A percentile compares a stretch with the other conserved stretches of the same genome.
These are phyloP conservation scores for Trichoderma atroviride DNA, from an alignment of 2,329 filamentous ascomycete genomes.

Conservation along the genomic window DNA sequence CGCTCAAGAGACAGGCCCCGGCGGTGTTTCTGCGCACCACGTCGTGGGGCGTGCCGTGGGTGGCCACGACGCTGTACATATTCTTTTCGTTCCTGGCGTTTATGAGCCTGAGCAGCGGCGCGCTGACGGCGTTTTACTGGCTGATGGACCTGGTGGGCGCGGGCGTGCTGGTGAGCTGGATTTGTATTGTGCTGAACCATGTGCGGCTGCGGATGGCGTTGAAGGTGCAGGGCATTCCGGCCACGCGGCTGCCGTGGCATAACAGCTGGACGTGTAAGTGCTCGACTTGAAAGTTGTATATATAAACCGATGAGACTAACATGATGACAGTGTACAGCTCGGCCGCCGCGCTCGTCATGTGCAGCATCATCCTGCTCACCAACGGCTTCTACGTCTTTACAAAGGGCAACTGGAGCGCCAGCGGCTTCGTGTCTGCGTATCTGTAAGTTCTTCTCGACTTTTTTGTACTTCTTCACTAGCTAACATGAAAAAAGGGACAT, in stretches of 20 bases:
- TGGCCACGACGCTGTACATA: slow-evolving; percentile 57
- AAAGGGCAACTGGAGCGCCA: slow-evolving; percentile 59
- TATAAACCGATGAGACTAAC: not conserved
- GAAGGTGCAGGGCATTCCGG: slow-evolving; percentile 56
- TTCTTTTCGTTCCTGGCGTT: slow-evolving; percentile 61
- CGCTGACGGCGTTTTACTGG: slow-evolving; percentile 68
- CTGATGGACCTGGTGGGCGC: slow-evolving; percentile 63
- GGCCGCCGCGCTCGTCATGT: slow-evolving; percentile 61
- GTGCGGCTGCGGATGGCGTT: slow-evolving; percentile 59
- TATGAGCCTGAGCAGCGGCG: slow-evolving; percentile 58
- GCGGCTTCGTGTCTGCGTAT: slow-evolving; percentile 63
- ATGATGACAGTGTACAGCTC: slow-evolving; percentile 59
- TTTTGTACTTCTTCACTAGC: not conserved
- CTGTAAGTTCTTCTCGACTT: slow-evolving; percentile 48
- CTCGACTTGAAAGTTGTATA: not conserved
- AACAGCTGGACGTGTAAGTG: slow-evolving; percentile 63
- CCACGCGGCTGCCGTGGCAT: slow-evolving; percentile 60
- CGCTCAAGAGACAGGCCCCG: slow-evolving; percentile 68
- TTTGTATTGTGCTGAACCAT: slow-evolving; percentile 60
- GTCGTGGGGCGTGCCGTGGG: slow-evolving; percentile 63
- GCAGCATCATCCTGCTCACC: slow-evolving; percentile 67
- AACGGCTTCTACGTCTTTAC: slow-evolving; percentile 68
- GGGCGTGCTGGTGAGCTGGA: slow-evolving; percentile 67
- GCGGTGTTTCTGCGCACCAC: slow-evolving; percentile 62
- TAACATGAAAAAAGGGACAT: slow-evolving; percentile 53